Evolutionary conservation across 2,329 filamentous ascomycete species (phyloP).

Genomic region (Thyridium curvatum): DNA sequence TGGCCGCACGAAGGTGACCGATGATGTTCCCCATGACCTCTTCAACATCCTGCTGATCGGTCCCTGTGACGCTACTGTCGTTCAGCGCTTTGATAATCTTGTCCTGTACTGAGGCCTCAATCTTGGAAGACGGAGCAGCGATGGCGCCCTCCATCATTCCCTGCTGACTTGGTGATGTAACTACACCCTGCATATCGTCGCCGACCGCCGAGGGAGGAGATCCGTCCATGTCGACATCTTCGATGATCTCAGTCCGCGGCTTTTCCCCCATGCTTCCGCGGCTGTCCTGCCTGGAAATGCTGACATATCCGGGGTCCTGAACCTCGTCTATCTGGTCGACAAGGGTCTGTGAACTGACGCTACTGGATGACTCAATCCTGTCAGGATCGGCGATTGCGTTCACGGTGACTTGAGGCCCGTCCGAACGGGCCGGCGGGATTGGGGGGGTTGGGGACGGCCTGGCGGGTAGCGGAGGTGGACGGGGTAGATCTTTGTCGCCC

Average conservation of each 20-base stretch:
- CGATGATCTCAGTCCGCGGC: neutral
- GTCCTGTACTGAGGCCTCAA: slow-evolving; percentile 32
- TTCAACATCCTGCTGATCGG: slow-evolving; percentile 86
- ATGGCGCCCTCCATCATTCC: neutral
- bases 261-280: slow-evolving; percentile 3
- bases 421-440: slow-evolving; percentile 10
- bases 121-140: slow-evolving; percentile 11
- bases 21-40: slow-evolving; percentile 93
- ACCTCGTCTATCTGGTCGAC: slow-evolving; percentile 35
- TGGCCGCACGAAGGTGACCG: slow-evolving; percentile 84
- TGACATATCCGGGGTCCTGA: slow-evolving; percentile 27
- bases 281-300: slow-evolving; percentile 16
- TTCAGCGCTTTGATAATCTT: slow-evolving; percentile 38
- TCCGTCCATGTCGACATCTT: slow-evolving; percentile 8
- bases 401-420: slow-evolving; percentile 13
- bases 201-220: slow-evolving; percentile 11
- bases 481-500: slow-evolving; percentile 5
- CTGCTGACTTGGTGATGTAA: slow-evolving; percentile 2
- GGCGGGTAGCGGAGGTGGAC: slow-evolving; percentile 43
- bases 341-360: slow-evolving; percentile 45
- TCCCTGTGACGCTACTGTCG: slow-evolving; percentile 41
- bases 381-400: slow-evolving; percentile 16
- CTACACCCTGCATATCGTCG: slow-evolving; percentile 15
- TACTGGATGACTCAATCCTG: slow-evolving; percentile 35
- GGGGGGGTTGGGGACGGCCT: slow-evolving; percentile 36